Base-by-base conservation (phyloP, 2,329 filamentous ascomycete genomes). In the Phaeophleospora eucalypticola region DNA sequence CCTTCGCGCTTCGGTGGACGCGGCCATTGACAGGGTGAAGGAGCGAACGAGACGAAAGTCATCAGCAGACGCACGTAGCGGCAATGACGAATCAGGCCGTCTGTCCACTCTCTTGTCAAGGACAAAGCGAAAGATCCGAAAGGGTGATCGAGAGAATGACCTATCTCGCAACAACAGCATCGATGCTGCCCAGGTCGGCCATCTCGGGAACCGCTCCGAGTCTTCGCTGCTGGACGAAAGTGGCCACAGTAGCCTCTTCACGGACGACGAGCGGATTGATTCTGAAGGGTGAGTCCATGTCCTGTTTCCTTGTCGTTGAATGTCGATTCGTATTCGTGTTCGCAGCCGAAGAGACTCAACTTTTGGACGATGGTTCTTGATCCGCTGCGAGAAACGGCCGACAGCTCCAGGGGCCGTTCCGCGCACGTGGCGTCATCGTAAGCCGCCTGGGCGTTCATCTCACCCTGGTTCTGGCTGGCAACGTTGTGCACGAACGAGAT, bases 251-350 rank as follows among this genome's bases (percentile, higher is more conserved):
- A 76, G 72, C 58, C 68, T 77, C 39, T 59, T 73, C 45, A 75
- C 73, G 14, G 72, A 76, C 52, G 72, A 76, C 50, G 74, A 78
- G 34, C 34, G 41, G 53, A 74, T 71, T 24, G 77, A 80, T 37
- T 54, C 49, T n/a, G 57, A 62, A 43, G 55, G 58, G 65, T 67
- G 54, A 57, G 64, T 65, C 15, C 40, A n/a, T 29, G 14, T 19
- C 6, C 19, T 16, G 14, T 34, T 20, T 35, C 29, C 4, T 39
- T 39, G 6, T 12, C 8, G 12, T 19, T 39, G 7, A 17, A n/a
- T 8, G 37, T 18, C 12, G 18, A 4, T 20, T 39, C 37, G 37
- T 39, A 39, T 19, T 39, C 37, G 18, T 18, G 7, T 39, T 39
- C 37, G 15, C 18, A 24, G 19, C 24, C 18, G 24, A 29, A 29